phyloP scores from a whole-genome alignment of 305 asterid species.

The Euphrasia arctica region DNA sequence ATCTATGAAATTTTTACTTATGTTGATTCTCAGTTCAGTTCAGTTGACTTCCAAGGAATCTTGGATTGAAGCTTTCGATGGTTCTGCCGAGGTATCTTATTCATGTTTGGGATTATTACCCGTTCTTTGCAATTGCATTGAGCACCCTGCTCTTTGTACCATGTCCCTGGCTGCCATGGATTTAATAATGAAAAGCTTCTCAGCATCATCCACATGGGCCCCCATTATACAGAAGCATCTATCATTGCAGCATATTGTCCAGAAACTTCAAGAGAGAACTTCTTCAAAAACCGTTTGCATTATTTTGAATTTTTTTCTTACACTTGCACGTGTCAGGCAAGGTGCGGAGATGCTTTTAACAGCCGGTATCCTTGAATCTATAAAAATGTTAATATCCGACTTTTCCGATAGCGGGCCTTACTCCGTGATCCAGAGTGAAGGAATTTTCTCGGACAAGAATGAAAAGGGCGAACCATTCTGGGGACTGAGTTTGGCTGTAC shows the following conservation, averaged over 20 bases:
- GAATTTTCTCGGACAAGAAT: slow-evolving; percentile 40
- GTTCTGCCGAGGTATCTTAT: slow-evolving; percentile 54
- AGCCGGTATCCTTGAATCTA: slow-evolving; percentile 65
- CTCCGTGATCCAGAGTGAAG: slow-evolving; percentile 46
- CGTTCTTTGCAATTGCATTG: slow-evolving; percentile 65
- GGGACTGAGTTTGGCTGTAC: slow-evolving; percentile 91
- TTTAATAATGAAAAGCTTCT: slow-evolving; percentile 61
- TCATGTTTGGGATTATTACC: slow-evolving; percentile 70
- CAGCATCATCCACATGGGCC: slow-evolving; percentile 69
- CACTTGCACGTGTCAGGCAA: slow-evolving; percentile 63
- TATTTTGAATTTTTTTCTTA: slow-evolving; percentile 73
- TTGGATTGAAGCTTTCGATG: slow-evolving; percentile 35
- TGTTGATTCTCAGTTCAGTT: slow-evolving; percentile 61
- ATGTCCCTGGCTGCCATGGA: slow-evolving; percentile 68
- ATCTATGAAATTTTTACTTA: slow-evolving; percentile 50
- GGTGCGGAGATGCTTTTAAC: slow-evolving; percentile 86
- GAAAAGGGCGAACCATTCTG: slow-evolving; percentile 63
- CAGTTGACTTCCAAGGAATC: slow-evolving; percentile 37
- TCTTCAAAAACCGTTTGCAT: slow-evolving; percentile 39
- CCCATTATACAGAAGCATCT: slow-evolving; percentile 72
- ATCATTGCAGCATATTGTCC: slow-evolving; percentile 57
- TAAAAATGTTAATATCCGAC: slow-evolving; percentile 53
- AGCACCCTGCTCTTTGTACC: slow-evolving; percentile 51
- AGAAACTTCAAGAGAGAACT: slow-evolving; percentile 56
- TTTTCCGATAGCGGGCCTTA: slow-evolving; percentile 45